Evolutionary conservation across 2,329 filamentous ascomycete species (phyloP), one percentile per base, ranked within the genome.

Genomic region (Fusarium longipes): DNA sequence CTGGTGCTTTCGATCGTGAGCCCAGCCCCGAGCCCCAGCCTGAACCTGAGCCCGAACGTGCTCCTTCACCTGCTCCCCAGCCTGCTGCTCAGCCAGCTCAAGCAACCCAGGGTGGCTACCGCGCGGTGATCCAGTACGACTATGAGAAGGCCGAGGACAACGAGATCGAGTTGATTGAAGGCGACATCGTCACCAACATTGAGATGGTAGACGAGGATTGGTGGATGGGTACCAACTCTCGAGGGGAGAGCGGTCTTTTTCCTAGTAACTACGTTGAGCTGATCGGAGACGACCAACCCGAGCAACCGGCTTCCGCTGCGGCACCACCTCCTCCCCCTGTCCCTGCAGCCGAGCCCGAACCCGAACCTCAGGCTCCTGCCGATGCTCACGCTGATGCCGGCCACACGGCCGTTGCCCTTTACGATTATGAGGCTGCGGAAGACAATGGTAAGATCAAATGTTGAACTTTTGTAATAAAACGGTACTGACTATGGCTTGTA

Each of bases 141-240:
- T 99, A 99, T 76, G 95, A 97, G 74, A 97, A 96, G 81, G 93
- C 93, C 2, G 96, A 99, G 78, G 94, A 97, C 70, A 99, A 99
- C 74, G 96, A 99, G 80, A 87, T 99, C 57, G 93, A 97, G 69
- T 86, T 99, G 18, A 85, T 87, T 25, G 96, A 99, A 80, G 94
- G 94, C 65, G 92, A 97, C 73, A 87, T 90, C 67, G 91, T 99
- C 35, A 93, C 87, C 24, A 91, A 97, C 76, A 97, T 99, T 73
- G 93, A 98, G 66, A 96, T 96, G 92, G 93, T 99, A 3, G 96
- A 98, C 72, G 91, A 96, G 50, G 95, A 99, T 77, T 99, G 96
- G 96, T 99, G 96, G 96, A 91, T 97, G 87, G 96, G 96, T 40
- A 92, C 91, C 70, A 99, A 98, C 81, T 82, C 86, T 22, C 85